These are phyloP conservation scores for Trypanosoma rangeli DNA, from an alignment of 208 protist genomes.

Conservation along the genomic window DNA sequence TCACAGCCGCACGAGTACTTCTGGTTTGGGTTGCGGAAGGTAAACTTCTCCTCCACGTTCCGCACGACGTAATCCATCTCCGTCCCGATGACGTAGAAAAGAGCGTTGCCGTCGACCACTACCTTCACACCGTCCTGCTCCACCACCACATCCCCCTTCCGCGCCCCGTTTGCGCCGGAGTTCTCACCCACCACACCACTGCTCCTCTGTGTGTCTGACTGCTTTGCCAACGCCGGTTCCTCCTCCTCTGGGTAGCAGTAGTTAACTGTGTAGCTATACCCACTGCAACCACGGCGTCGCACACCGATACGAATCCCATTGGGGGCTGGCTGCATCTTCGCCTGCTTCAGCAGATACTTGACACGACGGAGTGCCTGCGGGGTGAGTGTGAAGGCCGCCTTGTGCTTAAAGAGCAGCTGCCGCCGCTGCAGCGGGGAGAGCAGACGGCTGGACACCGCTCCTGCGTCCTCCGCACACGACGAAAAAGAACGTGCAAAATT, in stretches of 20 bases:
- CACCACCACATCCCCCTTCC: constrained; percentile 65
- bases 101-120: constrained; percentile 91
- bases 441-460: constrained; percentile 52
- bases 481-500: constrained; percentile 46
- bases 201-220: constrained; percentile 2
- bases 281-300: constrained; percentile 94
- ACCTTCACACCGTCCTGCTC: constrained; percentile 93
- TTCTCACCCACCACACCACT: constrained; percentile 29
- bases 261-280: constrained; percentile 96
- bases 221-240: constrained; percentile 2
- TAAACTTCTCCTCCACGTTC: constrained; percentile 96
- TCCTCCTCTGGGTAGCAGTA: constrained; percentile 61
- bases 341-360: constrained; percentile 71
- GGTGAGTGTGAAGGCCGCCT: constrained; percentile 82
- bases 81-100: constrained; percentile 97
- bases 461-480: constrained; percentile 75
- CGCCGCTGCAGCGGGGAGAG: constrained; percentile 82
- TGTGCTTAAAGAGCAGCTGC: constrained; percentile 76
- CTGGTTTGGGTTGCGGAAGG: constrained; percentile 97
- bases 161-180: not conserved
- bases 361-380: constrained; percentile 81
- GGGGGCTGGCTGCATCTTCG: constrained; percentile 9
- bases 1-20: constrained; percentile 96
- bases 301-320: constrained; percentile 93
- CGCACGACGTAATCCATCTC: constrained; percentile 96